Conservation (phyloP, 2,329 filamentous ascomycete species). For the Cladophialophora exuberans region DNA sequence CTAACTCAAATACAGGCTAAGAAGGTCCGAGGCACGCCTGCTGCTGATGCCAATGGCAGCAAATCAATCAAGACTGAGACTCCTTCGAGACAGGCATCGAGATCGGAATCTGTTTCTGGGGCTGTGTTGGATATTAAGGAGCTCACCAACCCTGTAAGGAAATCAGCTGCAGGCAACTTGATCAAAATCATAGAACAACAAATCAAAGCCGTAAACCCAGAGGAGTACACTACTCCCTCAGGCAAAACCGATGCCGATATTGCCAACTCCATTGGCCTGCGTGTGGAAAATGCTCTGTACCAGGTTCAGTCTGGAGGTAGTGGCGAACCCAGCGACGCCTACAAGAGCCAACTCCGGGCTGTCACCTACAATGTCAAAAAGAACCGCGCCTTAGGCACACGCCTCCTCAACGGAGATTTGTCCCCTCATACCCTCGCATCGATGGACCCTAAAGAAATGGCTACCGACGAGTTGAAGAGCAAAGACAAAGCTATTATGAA, state of each 20-base stretch:
- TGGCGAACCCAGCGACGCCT: conserved; percentile 59
- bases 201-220: conserved; percentile 69
- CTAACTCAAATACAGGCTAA: conserved; percentile 37
- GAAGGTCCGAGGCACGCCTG: conserved; percentile 32
- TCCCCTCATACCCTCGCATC: conserved; percentile 76
- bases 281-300: conserved; percentile 74
- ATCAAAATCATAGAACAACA: conserved; percentile 69
- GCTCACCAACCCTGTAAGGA: conserved; percentile 66
- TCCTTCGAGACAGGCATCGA: conserved; percentile 37
- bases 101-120: conserved; percentile 38
- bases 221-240: conserved; percentile 64
- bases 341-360: conserved; percentile 69
- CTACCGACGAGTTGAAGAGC: conserved; percentile 82
- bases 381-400: conserved; percentile 76
- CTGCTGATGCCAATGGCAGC: conserved; percentile 25
- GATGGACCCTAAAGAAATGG: conserved; percentile 90
- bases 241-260: conserved; percentile 66
- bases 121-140: conserved; percentile 46
- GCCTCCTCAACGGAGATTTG: conserved; percentile 72
- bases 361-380: conserved; percentile 87
- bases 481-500: conserved; percentile 59
- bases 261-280: conserved; percentile 71
- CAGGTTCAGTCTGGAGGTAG: conserved; percentile 54
- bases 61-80: conserved; percentile 36
- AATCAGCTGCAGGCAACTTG: conserved; percentile 70